A percentile compares a stretch with the other conserved stretches of the same genome.
These are phyloP conservation scores for Apiospora kogelbergensis DNA, from an alignment of 2,329 filamentous ascomycete species.

Conservation along the genomic window DNA sequence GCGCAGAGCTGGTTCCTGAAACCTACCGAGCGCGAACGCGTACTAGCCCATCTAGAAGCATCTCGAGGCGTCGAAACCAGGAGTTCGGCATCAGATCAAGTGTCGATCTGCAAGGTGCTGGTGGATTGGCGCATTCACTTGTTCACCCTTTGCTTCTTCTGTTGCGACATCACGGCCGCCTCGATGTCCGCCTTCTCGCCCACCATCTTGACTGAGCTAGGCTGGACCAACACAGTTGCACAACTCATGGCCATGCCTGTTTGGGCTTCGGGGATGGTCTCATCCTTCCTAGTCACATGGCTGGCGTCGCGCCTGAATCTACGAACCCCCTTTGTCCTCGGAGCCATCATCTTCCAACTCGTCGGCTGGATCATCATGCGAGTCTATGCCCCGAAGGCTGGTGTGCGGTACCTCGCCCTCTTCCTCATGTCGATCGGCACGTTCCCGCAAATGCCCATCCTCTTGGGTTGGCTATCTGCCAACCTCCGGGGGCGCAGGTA, in stretches of 20 bases:
- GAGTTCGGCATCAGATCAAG: conserved; percentile 23
- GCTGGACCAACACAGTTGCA: conserved; percentile 22
- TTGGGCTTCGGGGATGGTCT: conserved; percentile 27
- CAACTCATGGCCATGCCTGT: conserved; percentile 31
- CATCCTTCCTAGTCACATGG: conserved; percentile 25
- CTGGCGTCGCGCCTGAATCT: conserved; percentile 21
- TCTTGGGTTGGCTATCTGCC: conserved; percentile 36
- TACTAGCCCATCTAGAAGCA: conserved; percentile 22
- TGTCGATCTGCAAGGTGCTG: conserved; percentile 26
- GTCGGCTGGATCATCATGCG: conserved; percentile 29
- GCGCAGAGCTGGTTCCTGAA: conserved; percentile 29
- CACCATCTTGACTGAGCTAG: conserved; percentile 28
- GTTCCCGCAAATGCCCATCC: conserved; percentile 29
- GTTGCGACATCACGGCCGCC: conserved; percentile 28
- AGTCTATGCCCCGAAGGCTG: conserved; percentile 22
- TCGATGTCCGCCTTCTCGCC: conserved; percentile 27
- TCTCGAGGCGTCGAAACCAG: conserved; percentile 25
- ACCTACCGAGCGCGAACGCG: conserved; percentile 22
- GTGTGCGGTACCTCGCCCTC: conserved; percentile 26
- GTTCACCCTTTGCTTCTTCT: conserved; percentile 31
- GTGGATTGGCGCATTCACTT: conserved; percentile 30
- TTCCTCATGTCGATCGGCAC: conserved; percentile 28
- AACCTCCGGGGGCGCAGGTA: conserved; percentile 41
- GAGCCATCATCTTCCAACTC: conserved; percentile 24
- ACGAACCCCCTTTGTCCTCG: conserved; percentile 26